Evolutionary conservation across 345 rosid species (phyloP).

Genomic region (Populus nigra): DNA sequence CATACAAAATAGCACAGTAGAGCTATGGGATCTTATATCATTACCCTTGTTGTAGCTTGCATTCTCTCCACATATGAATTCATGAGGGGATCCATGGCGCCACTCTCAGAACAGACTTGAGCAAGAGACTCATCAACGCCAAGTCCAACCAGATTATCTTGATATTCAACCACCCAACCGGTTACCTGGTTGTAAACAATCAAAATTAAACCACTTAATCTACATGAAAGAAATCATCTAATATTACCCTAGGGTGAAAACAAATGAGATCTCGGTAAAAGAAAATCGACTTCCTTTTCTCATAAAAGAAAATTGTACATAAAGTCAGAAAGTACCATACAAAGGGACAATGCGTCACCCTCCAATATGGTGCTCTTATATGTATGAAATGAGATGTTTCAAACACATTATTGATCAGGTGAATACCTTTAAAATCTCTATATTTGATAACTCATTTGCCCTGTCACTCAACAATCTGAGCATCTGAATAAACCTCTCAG

Average conservation of each 20-base stretch:
- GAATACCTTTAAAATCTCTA: slow-evolving; percentile 92
- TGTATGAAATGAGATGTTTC: not conserved
- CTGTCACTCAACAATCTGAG: slow-evolving; percentile 95
- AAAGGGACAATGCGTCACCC: not conserved
- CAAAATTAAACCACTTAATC: slow-evolving; percentile 22
- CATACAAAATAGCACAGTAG: not conserved
- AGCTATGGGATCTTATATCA: not conserved
- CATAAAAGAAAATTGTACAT: not conserved
- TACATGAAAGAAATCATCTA: slow-evolving; percentile 5
- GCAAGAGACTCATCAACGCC: slow-evolving; percentile 99
- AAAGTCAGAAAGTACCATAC: not conserved
- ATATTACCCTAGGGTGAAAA: not conserved
- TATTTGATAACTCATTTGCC: slow-evolving; percentile 82
- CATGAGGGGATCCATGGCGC: slow-evolving; percentile 99
- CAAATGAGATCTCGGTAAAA: slow-evolving; percentile 1
- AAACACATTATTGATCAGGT: slow-evolving; percentile 9
- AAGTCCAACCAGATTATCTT: slow-evolving; percentile 91
- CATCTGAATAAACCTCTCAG: slow-evolving; percentile 99
- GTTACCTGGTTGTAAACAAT: slow-evolving; percentile 62
- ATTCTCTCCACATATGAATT: slow-evolving; percentile 96
- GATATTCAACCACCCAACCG: slow-evolving; percentile 99
- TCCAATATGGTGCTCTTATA: not conserved
- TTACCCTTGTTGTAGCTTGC: slow-evolving; percentile 97
- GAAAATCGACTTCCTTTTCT: not conserved
- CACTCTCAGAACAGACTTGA: slow-evolving; percentile 99